Conservation (phyloP, 371 early-diverging fungal genomes). For the Mucor circinelloides region DNA sequence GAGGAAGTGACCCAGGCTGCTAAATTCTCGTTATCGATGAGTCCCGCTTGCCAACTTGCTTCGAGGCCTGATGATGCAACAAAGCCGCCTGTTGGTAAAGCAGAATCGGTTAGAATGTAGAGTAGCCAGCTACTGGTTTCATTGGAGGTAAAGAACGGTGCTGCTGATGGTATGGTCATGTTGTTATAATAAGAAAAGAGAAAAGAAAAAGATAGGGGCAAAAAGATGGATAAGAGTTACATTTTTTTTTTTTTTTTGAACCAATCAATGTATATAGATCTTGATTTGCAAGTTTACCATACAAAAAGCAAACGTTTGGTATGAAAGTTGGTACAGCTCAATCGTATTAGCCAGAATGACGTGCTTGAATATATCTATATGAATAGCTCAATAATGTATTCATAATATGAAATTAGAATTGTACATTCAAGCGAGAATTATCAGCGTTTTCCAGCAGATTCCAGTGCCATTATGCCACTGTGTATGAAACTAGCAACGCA, state of each 20-base stretch:
- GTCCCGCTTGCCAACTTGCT: slow-evolving; percentile 66
- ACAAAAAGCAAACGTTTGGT: too few species aligned
- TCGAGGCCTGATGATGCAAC: slow-evolving; percentile 84
- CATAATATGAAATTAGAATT: not conserved
- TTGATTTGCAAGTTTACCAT: not conserved
- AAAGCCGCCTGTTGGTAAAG: slow-evolving; percentile 90
- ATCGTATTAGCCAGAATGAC: not conserved
- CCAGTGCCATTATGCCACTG: too few species aligned
- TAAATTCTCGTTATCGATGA: slow-evolving; percentile 44
- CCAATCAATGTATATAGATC: not conserved
- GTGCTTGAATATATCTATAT: not conserved
- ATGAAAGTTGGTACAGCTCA: too few species aligned
- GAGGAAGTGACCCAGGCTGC: slow-evolving; percentile 53
- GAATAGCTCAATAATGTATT: not conserved
- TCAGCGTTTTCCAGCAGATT: too few species aligned
- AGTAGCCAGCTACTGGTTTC: slow-evolving; percentile 71
- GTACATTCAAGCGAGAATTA: too few species aligned
- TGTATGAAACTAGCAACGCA: too few species aligned
- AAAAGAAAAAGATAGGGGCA: not conserved
- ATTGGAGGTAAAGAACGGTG: slow-evolving; percentile 36
- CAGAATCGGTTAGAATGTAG: slow-evolving; percentile 87
- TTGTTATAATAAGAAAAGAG: not conserved
- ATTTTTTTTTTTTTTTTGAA: not conserved
- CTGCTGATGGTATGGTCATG: not conserved
- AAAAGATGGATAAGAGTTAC: not conserved